These are phyloP conservation scores for Cladosporium sp. DNA, from an alignment of 2,329 filamentous ascomycete species.

Conservation along the genomic window DNA sequence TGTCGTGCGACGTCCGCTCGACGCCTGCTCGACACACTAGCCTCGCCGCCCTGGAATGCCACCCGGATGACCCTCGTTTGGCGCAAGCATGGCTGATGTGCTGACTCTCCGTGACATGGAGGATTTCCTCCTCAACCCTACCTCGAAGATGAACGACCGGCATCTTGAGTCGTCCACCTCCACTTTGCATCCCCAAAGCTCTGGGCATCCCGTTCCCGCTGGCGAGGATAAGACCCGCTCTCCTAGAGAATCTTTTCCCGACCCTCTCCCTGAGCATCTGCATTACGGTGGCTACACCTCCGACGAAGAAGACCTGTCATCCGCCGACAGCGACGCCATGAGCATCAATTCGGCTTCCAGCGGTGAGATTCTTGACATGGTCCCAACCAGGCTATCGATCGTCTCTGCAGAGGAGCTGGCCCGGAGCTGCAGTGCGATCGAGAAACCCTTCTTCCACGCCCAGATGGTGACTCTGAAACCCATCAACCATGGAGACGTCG, in stretches of 20 bases:
- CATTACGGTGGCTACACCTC: conserved; percentile 7
- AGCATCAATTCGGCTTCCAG: conserved; percentile 10
- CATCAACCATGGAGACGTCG: conserved; percentile 4
- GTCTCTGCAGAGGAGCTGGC: conserved; percentile 7
- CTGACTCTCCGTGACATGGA: conserved; percentile 4
- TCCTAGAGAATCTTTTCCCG: neutral
- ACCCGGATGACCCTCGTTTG: conserved; percentile 2
- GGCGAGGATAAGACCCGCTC: neutral
- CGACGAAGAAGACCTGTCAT: conserved; percentile 9
- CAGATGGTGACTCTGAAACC: conserved; percentile 5
- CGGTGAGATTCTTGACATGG: conserved; percentile 10
- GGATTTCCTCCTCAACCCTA: conserved; percentile 9
- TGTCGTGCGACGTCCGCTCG: conserved; percentile 8
- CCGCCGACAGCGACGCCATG: conserved; percentile 8
- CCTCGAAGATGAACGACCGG: neutral
- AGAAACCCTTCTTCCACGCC: neutral
- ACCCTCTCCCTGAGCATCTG: conserved; percentile 1
- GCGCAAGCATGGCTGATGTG: neutral
- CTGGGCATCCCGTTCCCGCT: neutral
- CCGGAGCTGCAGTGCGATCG: neutral
- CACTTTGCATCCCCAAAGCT: neutral
- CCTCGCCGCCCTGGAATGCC: conserved; percentile 4
- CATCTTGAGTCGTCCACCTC: conserved; percentile 4
- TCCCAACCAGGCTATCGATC: conserved; percentile 8
- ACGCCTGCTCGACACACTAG: neutral